These are phyloP conservation scores for Phaeophleospora eucalypticola DNA, from an alignment of 2,329 filamentous ascomycete species.

Conservation along the genomic window DNA sequence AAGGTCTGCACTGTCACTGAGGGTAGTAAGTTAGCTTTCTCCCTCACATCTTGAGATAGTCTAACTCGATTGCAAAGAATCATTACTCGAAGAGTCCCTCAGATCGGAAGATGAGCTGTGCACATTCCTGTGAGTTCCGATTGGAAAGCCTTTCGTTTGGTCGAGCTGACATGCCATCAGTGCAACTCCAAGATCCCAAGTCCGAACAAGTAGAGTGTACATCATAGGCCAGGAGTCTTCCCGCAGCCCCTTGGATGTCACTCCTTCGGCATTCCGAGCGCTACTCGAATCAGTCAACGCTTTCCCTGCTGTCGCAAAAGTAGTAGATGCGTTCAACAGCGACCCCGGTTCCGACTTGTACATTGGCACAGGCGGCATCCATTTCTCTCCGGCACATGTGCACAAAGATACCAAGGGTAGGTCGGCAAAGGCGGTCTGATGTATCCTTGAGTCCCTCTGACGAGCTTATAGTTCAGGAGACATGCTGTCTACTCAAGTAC, in stretches of 20 bases:
- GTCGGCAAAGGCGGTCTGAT: neutral
- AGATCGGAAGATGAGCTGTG: neutral
- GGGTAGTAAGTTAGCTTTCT: neutral
- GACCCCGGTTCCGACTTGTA: constrained; percentile 8
- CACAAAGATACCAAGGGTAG: neutral
- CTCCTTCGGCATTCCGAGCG: constrained; percentile 1
- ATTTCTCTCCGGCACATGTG: constrained; percentile 3
- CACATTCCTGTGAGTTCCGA: neutral
- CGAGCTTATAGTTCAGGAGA: constrained; percentile 1
- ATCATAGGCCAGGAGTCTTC: constrained; percentile 7
- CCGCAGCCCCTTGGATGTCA: neutral
- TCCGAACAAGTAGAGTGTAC: neutral
- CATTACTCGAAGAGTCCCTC: no score
- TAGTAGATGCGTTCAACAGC: constrained; percentile 5
- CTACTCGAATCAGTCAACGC: constrained; percentile 4
- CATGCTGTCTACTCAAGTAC: constrained; percentile 9
- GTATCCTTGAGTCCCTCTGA: neutral
- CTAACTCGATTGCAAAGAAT: no score
- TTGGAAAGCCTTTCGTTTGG: no score
- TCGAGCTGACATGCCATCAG: no score
- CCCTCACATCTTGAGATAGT: no score
- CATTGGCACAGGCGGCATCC: constrained; percentile 1
- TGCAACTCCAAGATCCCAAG: no score
- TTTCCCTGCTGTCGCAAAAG: constrained; percentile 6
- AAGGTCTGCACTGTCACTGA: neutral